Conservation (phyloP, 306 rosid species). For the Rosa chinensis region DNA sequence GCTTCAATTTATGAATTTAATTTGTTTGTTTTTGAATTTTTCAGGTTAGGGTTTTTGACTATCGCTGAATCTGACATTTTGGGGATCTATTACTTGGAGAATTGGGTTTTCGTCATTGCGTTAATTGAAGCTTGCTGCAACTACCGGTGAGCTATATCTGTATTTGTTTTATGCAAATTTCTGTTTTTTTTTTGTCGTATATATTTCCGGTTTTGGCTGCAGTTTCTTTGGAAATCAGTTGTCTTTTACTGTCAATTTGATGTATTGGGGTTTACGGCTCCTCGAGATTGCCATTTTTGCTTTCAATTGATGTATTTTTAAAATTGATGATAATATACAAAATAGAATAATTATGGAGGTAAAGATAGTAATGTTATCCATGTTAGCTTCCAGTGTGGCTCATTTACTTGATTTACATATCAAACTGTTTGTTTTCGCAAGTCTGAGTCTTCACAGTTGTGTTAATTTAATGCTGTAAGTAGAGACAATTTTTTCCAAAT, state of each 20-base stretch:
- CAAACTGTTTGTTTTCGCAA: not conserved
- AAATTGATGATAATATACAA: not conserved
- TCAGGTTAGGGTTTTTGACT: constrained; percentile 25
- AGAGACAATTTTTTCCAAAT: not conserved
- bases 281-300: constrained; percentile 6
- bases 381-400: not conserved
- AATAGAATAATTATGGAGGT: not conserved
- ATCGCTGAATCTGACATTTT: constrained; percentile 15
- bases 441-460: not conserved
- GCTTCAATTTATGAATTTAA: not conserved
- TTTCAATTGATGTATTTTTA: not conserved
- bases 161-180: not conserved
- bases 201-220: not conserved
- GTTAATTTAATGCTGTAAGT: not conserved
- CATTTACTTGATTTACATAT: not conserved
- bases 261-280: not conserved
- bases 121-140: constrained; percentile 24
- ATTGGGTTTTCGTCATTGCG: constrained; percentile 1
- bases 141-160: constrained; percentile 12
- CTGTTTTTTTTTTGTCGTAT: not conserved
- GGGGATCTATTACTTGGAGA: constrained; percentile 25
- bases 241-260: not conserved
- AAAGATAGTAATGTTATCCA: not conserved
- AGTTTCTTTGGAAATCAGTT: not conserved
- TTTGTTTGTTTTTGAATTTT: not conserved